Conservation (phyloP, 345 rosid species). For the Litchi chinensis region DNA sequence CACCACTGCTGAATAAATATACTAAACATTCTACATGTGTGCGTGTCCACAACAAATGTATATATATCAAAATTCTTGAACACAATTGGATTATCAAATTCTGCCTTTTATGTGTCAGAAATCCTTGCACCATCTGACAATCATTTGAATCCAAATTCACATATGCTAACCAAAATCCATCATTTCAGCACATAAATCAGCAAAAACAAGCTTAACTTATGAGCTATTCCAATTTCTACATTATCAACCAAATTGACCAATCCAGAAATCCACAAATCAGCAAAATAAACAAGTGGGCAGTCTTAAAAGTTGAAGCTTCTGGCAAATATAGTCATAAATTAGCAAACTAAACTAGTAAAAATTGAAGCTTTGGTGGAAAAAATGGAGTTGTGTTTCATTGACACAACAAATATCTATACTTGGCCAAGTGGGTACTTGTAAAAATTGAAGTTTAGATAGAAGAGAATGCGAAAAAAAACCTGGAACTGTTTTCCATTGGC, state of each 20-base stretch:
- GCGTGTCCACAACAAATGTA: background rate
- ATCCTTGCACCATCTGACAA: background rate
- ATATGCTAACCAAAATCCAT: constrained; percentile 7
- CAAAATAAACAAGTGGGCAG: constrained; percentile 23
- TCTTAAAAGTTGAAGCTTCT: background rate
- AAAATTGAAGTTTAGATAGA: constrained; percentile 7
- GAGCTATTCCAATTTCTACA: background rate
- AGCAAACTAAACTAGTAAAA: background rate
- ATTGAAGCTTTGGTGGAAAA: background rate
- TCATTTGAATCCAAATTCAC: background rate
- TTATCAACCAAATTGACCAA: constrained; percentile 1
- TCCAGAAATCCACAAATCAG: constrained; percentile 5
- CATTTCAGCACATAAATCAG: background rate
- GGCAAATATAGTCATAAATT: background rate
- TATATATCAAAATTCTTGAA: background rate
- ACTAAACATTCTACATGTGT: background rate
- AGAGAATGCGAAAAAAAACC: constrained; percentile 42
- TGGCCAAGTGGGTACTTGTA: constrained; percentile 18
- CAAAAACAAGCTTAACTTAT: background rate
- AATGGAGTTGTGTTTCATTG: background rate
- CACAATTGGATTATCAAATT: background rate
- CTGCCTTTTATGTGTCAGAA: background rate
- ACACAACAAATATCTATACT: background rate
- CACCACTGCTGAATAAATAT: background rate
- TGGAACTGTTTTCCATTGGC: constrained; percentile 45